phyloP scores from a whole-genome alignment of 345 rosid species.

The Ceriops tagal region DNA sequence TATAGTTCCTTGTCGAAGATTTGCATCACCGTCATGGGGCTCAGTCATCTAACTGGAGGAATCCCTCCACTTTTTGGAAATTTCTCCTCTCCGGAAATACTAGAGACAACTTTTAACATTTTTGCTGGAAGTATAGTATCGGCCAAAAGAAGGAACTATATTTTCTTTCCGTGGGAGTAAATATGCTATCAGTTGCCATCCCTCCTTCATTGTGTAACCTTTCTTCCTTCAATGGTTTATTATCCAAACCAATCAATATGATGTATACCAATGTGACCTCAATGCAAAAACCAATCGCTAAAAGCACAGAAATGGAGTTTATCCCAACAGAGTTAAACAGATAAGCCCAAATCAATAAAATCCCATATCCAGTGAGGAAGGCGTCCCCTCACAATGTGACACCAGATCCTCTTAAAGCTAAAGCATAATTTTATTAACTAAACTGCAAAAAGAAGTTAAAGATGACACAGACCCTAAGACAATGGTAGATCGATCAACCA shows the following conservation, averaged over 20 bases:
- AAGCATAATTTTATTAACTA: background rate
- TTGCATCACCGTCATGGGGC: rapidly evolving
- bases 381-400: background rate
- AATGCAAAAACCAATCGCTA: too few relatives aligned
- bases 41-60: constrained; percentile 24
- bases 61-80: constrained; percentile 31
- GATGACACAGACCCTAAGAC: background rate
- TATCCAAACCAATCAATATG: too few relatives aligned
- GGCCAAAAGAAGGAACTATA: constrained; percentile 14
- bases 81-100: constrained; percentile 2
- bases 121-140: constrained; percentile 17
- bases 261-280: too few relatives aligned
- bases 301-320: too few relatives aligned
- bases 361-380: background rate
- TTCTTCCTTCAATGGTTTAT: constrained; percentile 7
- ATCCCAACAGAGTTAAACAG: too few relatives aligned
- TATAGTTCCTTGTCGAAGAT: constrained; percentile 22
- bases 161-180: rapidly evolving
- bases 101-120: background rate
- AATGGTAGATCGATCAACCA: background rate
- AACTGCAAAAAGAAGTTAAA: background rate
- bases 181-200: constrained; percentile 14
- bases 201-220: constrained; percentile 32
- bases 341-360: background rate
- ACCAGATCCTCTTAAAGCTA: background rate